A percentile compares a stretch with the other conserved stretches of the same genome.
phyloP scores from a whole-genome alignment of 2,329 filamentous ascomycete genomes.

The Paecilomyces variotii region DNA sequence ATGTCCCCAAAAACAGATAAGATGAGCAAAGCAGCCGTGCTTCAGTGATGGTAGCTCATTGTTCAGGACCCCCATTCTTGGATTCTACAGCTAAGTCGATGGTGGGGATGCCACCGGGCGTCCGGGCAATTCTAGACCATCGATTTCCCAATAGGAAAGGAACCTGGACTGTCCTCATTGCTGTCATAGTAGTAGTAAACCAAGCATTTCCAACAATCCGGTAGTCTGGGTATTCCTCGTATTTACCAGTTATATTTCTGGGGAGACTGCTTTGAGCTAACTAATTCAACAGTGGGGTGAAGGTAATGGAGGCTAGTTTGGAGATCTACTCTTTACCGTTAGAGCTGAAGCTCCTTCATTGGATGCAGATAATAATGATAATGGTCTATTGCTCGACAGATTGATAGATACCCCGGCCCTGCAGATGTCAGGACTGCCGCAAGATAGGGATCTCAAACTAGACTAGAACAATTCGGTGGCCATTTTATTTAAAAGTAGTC shows the following conservation, averaged over 20 bases:
- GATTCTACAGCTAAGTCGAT: neutral
- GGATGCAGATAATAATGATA: neutral
- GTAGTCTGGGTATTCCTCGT: neutral
- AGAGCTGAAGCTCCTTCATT: neutral
- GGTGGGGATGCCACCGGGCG: neutral
- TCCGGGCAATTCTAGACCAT: neutral
- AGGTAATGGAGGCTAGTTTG: neutral
- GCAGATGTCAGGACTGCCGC: conserved; percentile 6
- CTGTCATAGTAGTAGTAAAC: neutral
- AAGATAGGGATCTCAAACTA: neutral
- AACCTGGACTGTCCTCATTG: neutral
- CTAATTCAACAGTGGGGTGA: neutral
- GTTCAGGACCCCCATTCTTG: neutral
- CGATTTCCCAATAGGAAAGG: neutral
- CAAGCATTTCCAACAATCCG: neutral
- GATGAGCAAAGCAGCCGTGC: neutral
- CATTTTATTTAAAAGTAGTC: neutral
- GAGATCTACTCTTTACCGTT: neutral
- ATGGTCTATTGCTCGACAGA: conserved; percentile 10
- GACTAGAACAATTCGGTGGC: neutral
- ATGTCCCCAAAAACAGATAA: neutral
- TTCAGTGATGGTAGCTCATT: neutral
- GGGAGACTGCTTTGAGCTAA: neutral
- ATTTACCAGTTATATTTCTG: neutral
- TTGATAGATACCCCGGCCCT: conserved; percentile 3